These are phyloP conservation scores for Aspergillus avenaceus DNA, from an alignment of 495 filamentous ascomycete species.

Conservation along the genomic window DNA sequence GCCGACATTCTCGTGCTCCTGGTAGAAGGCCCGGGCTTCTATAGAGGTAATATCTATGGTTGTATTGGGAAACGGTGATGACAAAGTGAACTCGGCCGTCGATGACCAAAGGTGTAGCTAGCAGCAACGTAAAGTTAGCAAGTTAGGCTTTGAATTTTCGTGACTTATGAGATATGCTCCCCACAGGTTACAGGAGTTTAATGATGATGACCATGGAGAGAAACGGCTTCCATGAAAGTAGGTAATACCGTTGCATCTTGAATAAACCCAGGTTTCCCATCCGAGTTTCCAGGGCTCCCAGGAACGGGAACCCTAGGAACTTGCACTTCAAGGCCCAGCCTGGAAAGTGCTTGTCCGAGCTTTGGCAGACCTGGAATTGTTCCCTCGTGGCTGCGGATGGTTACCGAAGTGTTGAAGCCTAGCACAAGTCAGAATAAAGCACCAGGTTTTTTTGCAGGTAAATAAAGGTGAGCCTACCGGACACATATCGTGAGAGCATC, in stretches of 20 bases:
- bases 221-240: slow-evolving; percentile 19
- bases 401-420: slow-evolving; percentile 76
- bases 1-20: slow-evolving; percentile 71
- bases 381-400: slow-evolving; percentile 59
- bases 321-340: slow-evolving; percentile 61
- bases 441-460: too few species aligned
- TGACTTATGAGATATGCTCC: slow-evolving; percentile 3
- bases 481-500: slow-evolving; percentile 79
- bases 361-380: slow-evolving; percentile 71
- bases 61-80: slow-evolving; percentile 69
- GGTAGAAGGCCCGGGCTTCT: slow-evolving; percentile 81
- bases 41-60: slow-evolving; percentile 71
- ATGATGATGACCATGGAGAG: slow-evolving; percentile 9
- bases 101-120: slow-evolving; percentile 79
- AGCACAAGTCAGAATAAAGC: neutral
- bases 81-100: slow-evolving; percentile 78
- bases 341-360: slow-evolving; percentile 68
- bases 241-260: slow-evolving; percentile 69
- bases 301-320: slow-evolving; percentile 61
- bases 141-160: too few species aligned
- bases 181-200: slow-evolving; percentile 6
- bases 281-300: slow-evolving; percentile 35
- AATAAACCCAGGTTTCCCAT: slow-evolving; percentile 63
- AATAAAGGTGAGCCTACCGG: slow-evolving; percentile 47
- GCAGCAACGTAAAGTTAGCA: slow-evolving; percentile 15